Percentiles rank a stretch among this genome's conserved stretches.
Evolutionary conservation across 441 rosid genomes (phyloP).

Genomic region (Erysimum cheiri): DNA sequence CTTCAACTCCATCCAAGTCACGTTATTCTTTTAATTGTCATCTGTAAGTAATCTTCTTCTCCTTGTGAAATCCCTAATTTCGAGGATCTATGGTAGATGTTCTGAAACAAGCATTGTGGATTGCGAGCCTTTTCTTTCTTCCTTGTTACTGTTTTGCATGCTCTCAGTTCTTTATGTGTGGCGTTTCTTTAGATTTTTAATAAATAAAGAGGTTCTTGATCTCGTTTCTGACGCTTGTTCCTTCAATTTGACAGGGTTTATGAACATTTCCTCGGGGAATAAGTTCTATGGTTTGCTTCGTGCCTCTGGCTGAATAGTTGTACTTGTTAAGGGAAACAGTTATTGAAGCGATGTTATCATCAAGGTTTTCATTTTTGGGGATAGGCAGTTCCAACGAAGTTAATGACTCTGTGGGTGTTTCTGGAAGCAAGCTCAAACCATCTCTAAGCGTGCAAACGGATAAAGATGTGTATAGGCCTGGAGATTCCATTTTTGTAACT

Average conservation of each 20-base stretch:
- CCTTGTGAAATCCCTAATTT: constrained; percentile 5
- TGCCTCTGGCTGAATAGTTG: constrained; percentile 24
- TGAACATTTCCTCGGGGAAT: neutral
- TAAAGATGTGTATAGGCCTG: constrained; percentile 88
- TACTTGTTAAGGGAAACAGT: constrained; percentile 9
- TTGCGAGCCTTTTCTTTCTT: constrained; percentile 2
- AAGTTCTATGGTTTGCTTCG: constrained; percentile 31
- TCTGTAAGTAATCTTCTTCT: constrained; percentile 36
- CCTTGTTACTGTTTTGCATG: neutral
- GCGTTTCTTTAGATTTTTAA: neutral
- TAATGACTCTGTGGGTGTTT: constrained; percentile 43
- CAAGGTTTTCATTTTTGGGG: constrained; percentile 63
- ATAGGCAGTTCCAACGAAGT: constrained; percentile 50
- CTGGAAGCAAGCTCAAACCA: constrained; percentile 49
- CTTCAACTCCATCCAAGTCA: constrained; percentile 22
- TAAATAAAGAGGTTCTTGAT: neutral
- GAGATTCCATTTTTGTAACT: constrained; percentile 70
- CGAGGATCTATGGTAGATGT: constrained; percentile 22
- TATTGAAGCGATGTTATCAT: constrained; percentile 51
- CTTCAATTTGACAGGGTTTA: constrained; percentile 37
- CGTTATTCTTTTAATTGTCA: neutral
- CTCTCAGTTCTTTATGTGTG: constrained; percentile 9
- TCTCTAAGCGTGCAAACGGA: constrained; percentile 64
- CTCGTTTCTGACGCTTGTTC: constrained; percentile 1
- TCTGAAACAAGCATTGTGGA: constrained; percentile 21